Evolutionary conservation across 108 stramenopile genomes (phyloP), one percentile per base, ranked within the genome.

Genomic region (Aurantiochytrium sp.): DNA sequence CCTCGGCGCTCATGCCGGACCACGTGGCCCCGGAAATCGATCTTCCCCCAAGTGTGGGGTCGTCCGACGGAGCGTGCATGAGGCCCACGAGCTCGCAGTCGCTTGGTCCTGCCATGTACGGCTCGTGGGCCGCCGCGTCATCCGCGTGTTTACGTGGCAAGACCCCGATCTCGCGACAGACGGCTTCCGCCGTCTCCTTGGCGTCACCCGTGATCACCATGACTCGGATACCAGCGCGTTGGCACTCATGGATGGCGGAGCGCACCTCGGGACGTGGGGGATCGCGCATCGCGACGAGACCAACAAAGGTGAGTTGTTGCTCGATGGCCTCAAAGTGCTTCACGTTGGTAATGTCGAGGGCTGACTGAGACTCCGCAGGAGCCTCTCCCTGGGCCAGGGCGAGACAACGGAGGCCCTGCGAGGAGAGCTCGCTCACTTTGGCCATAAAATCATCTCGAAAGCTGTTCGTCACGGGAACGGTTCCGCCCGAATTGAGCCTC

Each of bases 171-270:
- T 96, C 95, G 28, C 93, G 83, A 10, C 96, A 97, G 71, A 98
- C 97, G 60, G 96, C 98, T 42, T 97, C 91, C 6, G 99, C 99
- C 45, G 99, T 99, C 60, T 97, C 98, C 55, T 93, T 93, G 59
- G 97, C 95, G 94, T 99, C 98, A 5, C 99, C 99, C 6, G 99
- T 99, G 76, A 99, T 99, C 96, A 99, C 98, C 60, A 98, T 96
- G 21, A 99, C 97, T 29, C 99, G 96, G 44, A 99, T 96, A 29
- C 99, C 99, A 10, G 98, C 98, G 51, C 92, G 87, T 45, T 93
- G 91, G 89, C 99, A 99, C 90, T 92, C 69, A 23, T 76, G 58
- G 60, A 99, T 98, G 72, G 97, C 98, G 6, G 95, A 94, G 25
- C 97, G 98, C 44, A 98, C 98, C 91, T 98, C 99, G 44, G 98